Evolutionary conservation across 177 flowering plant genomes (phyloP).

Genomic region (Telopea speciosissima): DNA sequence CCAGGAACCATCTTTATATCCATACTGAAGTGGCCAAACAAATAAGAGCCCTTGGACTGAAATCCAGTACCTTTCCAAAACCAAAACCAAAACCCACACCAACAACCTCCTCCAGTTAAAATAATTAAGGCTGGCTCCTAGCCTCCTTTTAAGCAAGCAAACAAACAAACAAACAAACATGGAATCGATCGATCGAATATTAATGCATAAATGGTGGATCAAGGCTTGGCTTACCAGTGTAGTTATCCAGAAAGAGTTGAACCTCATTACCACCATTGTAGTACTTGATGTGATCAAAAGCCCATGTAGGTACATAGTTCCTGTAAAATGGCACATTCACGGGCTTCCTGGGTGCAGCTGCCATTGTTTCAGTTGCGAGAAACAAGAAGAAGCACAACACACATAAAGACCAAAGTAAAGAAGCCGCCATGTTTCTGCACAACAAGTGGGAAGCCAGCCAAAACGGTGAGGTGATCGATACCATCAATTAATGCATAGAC

Average conservation of each 20-base stretch:
- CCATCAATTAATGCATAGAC: no score
- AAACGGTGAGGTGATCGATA: no score
- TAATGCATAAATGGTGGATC: neutral
- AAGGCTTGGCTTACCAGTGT: conserved; percentile 30
- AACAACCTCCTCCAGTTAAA: neutral
- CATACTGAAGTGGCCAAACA: conserved; percentile 3
- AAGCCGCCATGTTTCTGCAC: neutral
- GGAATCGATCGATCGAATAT: no score
- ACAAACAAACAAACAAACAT: no score
- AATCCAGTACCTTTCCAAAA: neutral
- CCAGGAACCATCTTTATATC: neutral
- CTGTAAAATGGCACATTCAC: conserved; percentile 32
- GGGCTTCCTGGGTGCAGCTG: conserved; percentile 23
- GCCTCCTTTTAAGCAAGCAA: neutral
- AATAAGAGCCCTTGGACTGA: conserved; percentile 2
- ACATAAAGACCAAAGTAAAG: neutral
- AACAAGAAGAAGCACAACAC: neutral
- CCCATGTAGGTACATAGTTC: conserved; percentile 46
- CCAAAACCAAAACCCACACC: neutral
- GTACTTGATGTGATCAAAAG: conserved; percentile 43
- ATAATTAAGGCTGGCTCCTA: no score
- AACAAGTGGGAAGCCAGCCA: neutral
- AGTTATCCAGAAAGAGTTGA: conserved; percentile 37
- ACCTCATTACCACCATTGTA: conserved; percentile 37
- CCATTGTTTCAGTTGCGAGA: neutral